phyloP scores from a whole-genome alignment of 345 rosid species.

The Salix viminalis region DNA sequence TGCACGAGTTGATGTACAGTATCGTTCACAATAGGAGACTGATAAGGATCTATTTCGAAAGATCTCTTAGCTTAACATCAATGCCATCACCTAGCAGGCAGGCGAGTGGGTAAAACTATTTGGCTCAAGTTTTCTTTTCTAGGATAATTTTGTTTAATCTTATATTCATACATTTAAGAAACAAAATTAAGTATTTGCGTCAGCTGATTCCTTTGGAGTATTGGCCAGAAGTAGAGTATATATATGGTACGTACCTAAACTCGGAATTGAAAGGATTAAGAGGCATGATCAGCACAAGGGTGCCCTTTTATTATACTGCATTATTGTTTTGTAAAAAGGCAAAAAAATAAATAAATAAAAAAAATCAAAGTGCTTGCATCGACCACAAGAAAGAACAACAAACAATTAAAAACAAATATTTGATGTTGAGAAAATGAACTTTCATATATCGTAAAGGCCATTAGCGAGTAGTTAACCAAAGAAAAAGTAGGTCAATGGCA shows the following conservation, averaged over 20 bases:
- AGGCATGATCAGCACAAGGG: not conserved
- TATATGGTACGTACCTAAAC: not conserved
- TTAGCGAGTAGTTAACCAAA: not conserved
- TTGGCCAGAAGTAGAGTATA: not conserved
- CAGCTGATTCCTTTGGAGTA: not conserved
- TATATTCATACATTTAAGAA: not conserved
- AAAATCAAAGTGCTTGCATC: not conserved
- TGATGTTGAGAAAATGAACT: not conserved
- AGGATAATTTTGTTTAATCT: no score
- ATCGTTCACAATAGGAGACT: no score
- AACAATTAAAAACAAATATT: not conserved
- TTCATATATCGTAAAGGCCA: not conserved
- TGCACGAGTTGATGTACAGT: no score
- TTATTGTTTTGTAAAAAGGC: no score
- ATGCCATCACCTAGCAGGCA: no score
- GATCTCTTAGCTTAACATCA: no score
- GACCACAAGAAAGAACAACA: not conserved
- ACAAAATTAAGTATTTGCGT: no score
- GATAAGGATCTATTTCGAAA: no score
- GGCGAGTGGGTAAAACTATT: no score
- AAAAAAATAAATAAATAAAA: not conserved
- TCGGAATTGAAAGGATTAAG: not conserved
- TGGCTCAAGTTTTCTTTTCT: no score
- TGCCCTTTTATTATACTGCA: not conserved
- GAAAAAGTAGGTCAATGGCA: constrained; percentile 12